A percentile compares a stretch with the other conserved stretches of the same genome.
Conservation (phyloP, 1,139 yeast genomes). For the Ogataea hybrid region DNA sequence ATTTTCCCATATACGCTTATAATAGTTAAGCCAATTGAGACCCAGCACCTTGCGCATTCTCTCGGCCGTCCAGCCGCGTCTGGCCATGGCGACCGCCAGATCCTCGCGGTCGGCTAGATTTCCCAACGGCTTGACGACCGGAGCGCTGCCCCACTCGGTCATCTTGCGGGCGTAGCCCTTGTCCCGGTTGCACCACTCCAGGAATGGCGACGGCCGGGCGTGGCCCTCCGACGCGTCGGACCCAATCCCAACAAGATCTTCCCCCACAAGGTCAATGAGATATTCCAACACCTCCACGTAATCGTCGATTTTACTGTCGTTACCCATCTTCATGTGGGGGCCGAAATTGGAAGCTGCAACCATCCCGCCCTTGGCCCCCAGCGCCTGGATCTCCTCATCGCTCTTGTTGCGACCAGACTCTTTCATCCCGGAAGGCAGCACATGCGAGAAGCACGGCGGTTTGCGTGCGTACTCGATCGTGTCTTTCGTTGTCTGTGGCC, state of each 20-base stretch:
- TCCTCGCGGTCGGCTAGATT: constrained; percentile 20
- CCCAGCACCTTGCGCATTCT: constrained; percentile 19
- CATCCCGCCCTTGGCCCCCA: constrained; percentile 20
- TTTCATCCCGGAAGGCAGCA: constrained; percentile 18
- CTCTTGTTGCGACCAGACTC: constrained; percentile 19
- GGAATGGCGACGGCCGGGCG: constrained; percentile 20
- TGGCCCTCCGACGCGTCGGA: constrained; percentile 22
- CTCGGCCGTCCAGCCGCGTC: constrained; percentile 20
- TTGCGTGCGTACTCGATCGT: constrained; percentile 17
- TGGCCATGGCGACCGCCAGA: constrained; percentile 19
- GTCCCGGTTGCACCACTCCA: constrained; percentile 20
- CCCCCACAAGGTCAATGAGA: constrained; percentile 17
- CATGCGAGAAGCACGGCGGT: constrained; percentile 19
- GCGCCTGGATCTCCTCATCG: constrained; percentile 18
- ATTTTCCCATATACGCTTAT: constrained; percentile 18
- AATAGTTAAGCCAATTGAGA: constrained; percentile 19
- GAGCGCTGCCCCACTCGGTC: constrained; percentile 22
- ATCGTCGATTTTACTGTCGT: constrained; percentile 19
- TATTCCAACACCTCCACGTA: constrained; percentile 20
- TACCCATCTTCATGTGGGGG: constrained; percentile 21
- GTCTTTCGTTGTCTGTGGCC: constrained; percentile 20
- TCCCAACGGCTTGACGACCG: constrained; percentile 20
- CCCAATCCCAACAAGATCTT: constrained; percentile 20
- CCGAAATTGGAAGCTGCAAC: constrained; percentile 21
- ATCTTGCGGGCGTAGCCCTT: constrained; percentile 21